Evolutionary conservation across 2,329 filamentous ascomycete species (phyloP).

Genomic region (Cladorrhinum sp.): DNA sequence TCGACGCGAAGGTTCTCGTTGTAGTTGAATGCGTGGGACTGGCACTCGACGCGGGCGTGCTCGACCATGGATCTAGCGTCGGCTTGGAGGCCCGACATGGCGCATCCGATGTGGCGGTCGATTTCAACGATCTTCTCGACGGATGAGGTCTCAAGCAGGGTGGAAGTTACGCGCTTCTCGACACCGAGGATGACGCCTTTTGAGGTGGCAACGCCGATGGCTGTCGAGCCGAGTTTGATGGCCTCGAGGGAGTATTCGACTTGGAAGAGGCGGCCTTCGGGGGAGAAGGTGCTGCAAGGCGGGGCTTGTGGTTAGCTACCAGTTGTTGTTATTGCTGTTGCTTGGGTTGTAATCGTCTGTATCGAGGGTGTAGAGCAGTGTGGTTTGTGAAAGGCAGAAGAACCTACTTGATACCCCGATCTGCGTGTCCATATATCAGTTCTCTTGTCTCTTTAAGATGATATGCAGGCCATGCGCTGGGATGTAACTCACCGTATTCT

Average conservation of each 20-base stretch:
- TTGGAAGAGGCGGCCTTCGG: conserved; percentile 98
- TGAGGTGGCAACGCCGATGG: conserved; percentile 94
- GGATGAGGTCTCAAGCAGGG: conserved; percentile 92
- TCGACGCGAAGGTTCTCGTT: conserved; percentile 92
- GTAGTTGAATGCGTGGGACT: conserved; percentile 98
- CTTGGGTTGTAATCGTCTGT: background rate
- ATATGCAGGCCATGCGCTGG: conserved; percentile 14
- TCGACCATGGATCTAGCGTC: conserved; percentile 97
- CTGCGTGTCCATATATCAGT: conserved; percentile 50
- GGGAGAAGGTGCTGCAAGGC: conserved; percentile 84
- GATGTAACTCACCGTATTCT: conserved; percentile 80
- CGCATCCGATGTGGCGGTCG: conserved; percentile 96
- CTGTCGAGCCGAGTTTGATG: conserved; percentile 98
- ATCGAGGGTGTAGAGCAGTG: conserved; percentile 4
- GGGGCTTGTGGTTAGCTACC: conserved; percentile 14
- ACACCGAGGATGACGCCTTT: conserved; percentile 95
- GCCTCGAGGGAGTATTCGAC: conserved; percentile 99
- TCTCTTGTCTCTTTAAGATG: conserved; percentile 13
- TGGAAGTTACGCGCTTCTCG: conserved; percentile 97
- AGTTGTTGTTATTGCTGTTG: background rate
- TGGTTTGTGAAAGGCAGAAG: conserved; percentile 9
- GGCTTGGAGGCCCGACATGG: conserved; percentile 96
- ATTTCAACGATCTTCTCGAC: conserved; percentile 99
- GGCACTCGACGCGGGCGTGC: conserved; percentile 94
- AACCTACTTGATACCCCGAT: conserved; percentile 93